These are phyloP conservation scores for Cenococcum geophilum DNA, from an alignment of 495 filamentous ascomycete species.

Conservation along the genomic window DNA sequence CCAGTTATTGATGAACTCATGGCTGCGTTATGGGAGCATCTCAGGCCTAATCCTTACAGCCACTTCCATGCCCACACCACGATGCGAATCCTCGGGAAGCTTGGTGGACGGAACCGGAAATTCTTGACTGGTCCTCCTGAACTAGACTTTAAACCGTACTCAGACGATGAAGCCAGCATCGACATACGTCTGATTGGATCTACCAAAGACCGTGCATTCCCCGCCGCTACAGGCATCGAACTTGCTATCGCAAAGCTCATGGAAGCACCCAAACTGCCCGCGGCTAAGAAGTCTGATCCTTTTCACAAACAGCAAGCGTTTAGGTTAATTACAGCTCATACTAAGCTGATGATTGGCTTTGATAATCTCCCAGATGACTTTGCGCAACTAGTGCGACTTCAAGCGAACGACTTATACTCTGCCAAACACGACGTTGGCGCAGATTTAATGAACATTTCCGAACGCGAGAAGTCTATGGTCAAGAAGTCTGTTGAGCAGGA, in stretches of 20 bases:
- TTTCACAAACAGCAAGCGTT: constrained; percentile 94
- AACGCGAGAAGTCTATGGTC: constrained; percentile 70
- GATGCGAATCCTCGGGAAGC: constrained; percentile 95
- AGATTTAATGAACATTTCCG: constrained; percentile 61
- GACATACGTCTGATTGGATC: constrained; percentile 86
- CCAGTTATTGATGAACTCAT: constrained; percentile 98
- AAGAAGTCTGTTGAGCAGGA: constrained; percentile 81
- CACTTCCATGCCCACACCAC: constrained; percentile 97
- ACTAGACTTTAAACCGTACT: constrained; percentile 72
- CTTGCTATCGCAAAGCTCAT: constrained; percentile 78
- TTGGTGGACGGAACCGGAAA: constrained; percentile 89
- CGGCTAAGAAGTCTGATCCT: constrained; percentile 65
- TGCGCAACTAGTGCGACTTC: constrained; percentile 71
- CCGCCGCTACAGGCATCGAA: constrained; percentile 77
- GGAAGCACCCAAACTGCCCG: constrained; percentile 61
- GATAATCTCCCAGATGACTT: constrained; percentile 88
- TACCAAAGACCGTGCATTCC: constrained; percentile 78
- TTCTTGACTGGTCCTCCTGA: constrained; percentile 84
- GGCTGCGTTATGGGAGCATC: constrained; percentile 91
- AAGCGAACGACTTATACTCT: constrained; percentile 76
- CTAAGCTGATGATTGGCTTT: constrained; percentile 83
- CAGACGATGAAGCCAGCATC: constrained; percentile 79
- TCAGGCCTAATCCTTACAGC: constrained; percentile 85
- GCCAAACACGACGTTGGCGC: constrained; percentile 57
- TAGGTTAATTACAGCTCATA: constrained; percentile 72